phyloP scores from a whole-genome alignment of 176 grass and related monocot genomes.

The Carex myosuroides region DNA sequence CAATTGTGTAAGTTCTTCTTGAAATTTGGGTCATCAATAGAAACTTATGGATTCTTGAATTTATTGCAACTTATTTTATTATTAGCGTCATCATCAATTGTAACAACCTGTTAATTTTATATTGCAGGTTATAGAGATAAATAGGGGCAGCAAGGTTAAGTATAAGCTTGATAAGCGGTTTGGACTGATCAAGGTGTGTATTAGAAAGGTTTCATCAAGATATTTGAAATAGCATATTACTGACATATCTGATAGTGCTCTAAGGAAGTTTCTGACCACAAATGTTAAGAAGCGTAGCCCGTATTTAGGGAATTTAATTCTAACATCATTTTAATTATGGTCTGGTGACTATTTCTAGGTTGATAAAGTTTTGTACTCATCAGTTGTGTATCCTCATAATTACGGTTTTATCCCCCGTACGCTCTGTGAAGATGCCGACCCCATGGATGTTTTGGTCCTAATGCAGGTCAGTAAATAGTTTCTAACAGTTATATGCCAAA shows the following conservation, averaged over 20 bases:
- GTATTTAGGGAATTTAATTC: neutral
- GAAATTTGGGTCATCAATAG: neutral
- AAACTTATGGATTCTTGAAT: neutral
- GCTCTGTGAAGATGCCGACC: constrained; percentile 34
- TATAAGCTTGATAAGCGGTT: constrained; percentile 32
- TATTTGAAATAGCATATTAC: neutral
- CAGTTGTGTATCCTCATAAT: constrained; percentile 44
- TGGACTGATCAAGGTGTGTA: constrained; percentile 34
- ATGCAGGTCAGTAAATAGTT: constrained; percentile 31
- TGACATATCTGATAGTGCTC: neutral
- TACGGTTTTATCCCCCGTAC: constrained; percentile 38
- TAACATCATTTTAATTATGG: neutral
- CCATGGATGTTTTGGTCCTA: constrained; percentile 36
- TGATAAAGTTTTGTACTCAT: constrained; percentile 40
- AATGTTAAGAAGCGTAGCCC: neutral
- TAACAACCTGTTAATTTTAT: neutral
- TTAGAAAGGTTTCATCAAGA: neutral
- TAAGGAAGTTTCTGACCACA: neutral
- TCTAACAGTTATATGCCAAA: neutral
- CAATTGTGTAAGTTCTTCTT: constrained; percentile 38
- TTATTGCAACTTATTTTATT: neutral
- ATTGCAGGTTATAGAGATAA: constrained; percentile 39
- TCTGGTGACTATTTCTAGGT: constrained; percentile 20
- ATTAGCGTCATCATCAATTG: neutral
- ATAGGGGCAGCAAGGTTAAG: constrained; percentile 41